A percentile compares a stretch with the other conserved stretches of the same genome.
phyloP scores from a whole-genome alignment of 2,329 filamentous ascomycete species.

The Ceratocystis harringtonii region DNA sequence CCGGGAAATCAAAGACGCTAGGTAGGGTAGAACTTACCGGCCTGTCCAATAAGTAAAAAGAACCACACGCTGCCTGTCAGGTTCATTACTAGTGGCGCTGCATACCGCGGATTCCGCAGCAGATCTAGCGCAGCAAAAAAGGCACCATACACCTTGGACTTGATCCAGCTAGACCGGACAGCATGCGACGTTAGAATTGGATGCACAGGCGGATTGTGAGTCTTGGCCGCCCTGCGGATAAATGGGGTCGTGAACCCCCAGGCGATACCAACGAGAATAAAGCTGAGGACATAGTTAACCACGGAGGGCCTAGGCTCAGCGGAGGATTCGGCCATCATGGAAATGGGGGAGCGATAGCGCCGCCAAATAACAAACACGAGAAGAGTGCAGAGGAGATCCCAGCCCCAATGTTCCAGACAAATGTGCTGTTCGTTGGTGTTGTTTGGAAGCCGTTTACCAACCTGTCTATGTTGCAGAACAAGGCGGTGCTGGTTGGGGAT shows the following conservation, averaged over 20 bases:
- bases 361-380: too few species aligned
- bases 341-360: too few species aligned
- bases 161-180: conserved; percentile 44
- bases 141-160: conserved; percentile 45
- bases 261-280: conserved; percentile 77
- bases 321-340: background rate
- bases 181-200: conserved; percentile 36
- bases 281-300: conserved; percentile 75
- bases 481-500: too few species aligned
- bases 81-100: conserved; percentile 71
- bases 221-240: conserved; percentile 70
- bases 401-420: background rate
- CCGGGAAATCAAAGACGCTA: conserved; percentile 1
- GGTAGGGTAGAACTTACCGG: conserved; percentile 44
- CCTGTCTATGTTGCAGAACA: too few species aligned
- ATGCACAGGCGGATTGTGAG: conserved; percentile 51
- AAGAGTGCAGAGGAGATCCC: background rate
- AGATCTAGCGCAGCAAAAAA: conserved; percentile 67
- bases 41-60: conserved; percentile 82
- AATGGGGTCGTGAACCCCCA: conserved; percentile 92
- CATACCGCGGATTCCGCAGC: conserved; percentile 67
- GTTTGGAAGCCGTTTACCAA: too few species aligned
- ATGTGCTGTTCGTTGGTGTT: too few species aligned
- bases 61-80: conserved; percentile 93
- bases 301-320: conserved; percentile 30